phyloP scores from a whole-genome alignment of 2,329 filamentous ascomycete genomes.

The Ophiocordyceps sinensis region DNA sequence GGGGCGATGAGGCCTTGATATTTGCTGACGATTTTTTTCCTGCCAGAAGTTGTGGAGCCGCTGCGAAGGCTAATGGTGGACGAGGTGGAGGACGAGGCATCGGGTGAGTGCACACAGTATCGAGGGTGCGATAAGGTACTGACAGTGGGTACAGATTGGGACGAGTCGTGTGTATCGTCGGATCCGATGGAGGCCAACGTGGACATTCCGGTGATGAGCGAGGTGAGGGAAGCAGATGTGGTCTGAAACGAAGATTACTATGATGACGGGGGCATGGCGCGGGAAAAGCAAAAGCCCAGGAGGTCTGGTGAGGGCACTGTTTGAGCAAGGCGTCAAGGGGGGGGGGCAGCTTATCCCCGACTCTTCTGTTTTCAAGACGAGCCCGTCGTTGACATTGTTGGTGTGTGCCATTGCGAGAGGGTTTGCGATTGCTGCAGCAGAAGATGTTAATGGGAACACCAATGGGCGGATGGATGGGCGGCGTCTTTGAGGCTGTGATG shows the following conservation, averaged over 20 bases:
- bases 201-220: slow-evolving; percentile 27
- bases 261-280: neutral
- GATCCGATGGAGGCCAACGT: slow-evolving; percentile 37
- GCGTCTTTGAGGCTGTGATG: no score
- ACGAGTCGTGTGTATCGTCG: slow-evolving; percentile 38
- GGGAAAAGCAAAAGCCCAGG: neutral
- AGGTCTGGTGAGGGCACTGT: neutral
- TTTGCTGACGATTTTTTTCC: neutral
- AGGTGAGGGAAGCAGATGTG: slow-evolving; percentile 22
- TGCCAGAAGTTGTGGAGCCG: slow-evolving; percentile 25
- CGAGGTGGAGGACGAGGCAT: slow-evolving; percentile 42
- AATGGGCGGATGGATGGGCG: no score
- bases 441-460: no score
- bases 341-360: neutral
- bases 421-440: no score
- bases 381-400: no score
- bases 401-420: no score
- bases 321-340: slow-evolving; percentile 3
- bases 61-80: slow-evolving; percentile 42
- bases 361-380: neutral
- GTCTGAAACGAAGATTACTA: slow-evolving; percentile 7
- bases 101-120: slow-evolving; percentile 28
- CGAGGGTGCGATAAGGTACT: neutral
- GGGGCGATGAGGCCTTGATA: neutral
- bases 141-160: slow-evolving; percentile 30